Evolutionary conservation across 371 early-diverging fungal species (phyloP).

Genomic region (Gilbertella persicaria): DNA sequence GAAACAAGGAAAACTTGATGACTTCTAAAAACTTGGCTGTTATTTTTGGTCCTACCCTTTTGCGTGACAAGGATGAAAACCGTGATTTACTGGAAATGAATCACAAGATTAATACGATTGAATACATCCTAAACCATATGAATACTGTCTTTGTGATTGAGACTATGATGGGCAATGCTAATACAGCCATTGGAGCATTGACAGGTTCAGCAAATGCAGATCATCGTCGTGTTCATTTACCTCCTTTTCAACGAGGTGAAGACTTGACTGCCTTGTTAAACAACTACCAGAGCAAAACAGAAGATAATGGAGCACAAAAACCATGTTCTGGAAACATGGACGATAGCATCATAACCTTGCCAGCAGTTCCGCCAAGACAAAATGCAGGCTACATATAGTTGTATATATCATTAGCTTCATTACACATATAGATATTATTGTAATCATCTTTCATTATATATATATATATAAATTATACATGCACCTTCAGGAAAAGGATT

Average conservation of each 20-base stretch:
- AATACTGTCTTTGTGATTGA: conserved; percentile 31
- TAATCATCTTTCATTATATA: too few species aligned
- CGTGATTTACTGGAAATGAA: conserved; percentile 81
- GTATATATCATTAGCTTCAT: too few species aligned
- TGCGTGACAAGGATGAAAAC: conserved; percentile 67
- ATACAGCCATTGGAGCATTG: too few species aligned
- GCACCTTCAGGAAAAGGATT: too few species aligned
- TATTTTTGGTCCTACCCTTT: conserved; percentile 89
- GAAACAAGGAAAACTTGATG: conserved; percentile 75
- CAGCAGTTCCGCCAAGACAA: conserved; percentile 43
- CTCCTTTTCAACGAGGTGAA: conserved; percentile 32
- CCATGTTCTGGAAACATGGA: background rate
- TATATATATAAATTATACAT: too few species aligned
- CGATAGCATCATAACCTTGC: conserved; percentile 14
- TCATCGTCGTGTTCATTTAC: conserved; percentile 5
- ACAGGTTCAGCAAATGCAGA: too few species aligned
- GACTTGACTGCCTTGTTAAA: conserved; percentile 23
- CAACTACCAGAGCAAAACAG: conserved; percentile 4
- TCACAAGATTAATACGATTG: conserved; percentile 72
- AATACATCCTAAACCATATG: conserved; percentile 59
- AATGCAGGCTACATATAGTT: conserved; percentile 46
- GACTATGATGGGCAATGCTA: conserved; percentile 12
- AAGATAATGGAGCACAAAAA: background rate
- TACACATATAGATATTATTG: too few species aligned
- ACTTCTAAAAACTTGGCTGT: conserved; percentile 84